Base-by-base conservation (phyloP, 495 filamentous ascomycete genomes). In the Rhizodiscina lignyota region DNA sequence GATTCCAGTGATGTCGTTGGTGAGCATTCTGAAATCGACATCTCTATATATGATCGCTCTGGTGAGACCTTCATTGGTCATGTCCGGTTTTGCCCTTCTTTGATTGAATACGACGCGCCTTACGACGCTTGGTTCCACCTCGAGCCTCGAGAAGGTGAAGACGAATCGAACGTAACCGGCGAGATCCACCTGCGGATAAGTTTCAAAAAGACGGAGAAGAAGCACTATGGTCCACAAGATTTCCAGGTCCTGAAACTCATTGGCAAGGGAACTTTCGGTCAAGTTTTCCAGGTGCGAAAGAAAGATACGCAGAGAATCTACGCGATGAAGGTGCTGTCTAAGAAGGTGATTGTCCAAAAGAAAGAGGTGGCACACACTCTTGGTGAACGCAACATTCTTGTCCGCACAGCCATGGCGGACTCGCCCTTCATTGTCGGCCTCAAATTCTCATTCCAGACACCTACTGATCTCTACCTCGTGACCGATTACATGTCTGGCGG, bases 401-500 rank as follows among this genome's bases (percentile, higher is more conserved):
- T 97, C 18, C 77, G 89, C 33, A 97, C 89, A 11, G 91, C 89
- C 22, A 96, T 79, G 66, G 72, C 86, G 16, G 83, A 94, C 35
- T 97, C 89, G 10, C 85, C 87, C 0, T 97, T 97, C 54, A 97
- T 97, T 44, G 89, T 97, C 17, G 89, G 89, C 10, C 66, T 97
- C 47, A 97, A 97, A 49, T 97, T 96, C 53, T 97, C 89, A 1
- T 99, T 99, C 61, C 89, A 99, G 51, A 96, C 89, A 0, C 83
- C 86, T 3, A 86, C 84, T 8, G 89, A 99, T 52, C 72, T 99
- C 1, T 96, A 94, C 53, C 66, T 99, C 1, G 91, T 99, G 18
- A 96, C 91, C n/a, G 91, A 94, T 51, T 99, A 93, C 63, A 96
- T 99, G 89, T 96, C 91, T 3, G 89, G 89, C 3, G 91, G 89